Conservation (phyloP, 768 basidiomycete genomes). For the Termitomyces sp. region DNA sequence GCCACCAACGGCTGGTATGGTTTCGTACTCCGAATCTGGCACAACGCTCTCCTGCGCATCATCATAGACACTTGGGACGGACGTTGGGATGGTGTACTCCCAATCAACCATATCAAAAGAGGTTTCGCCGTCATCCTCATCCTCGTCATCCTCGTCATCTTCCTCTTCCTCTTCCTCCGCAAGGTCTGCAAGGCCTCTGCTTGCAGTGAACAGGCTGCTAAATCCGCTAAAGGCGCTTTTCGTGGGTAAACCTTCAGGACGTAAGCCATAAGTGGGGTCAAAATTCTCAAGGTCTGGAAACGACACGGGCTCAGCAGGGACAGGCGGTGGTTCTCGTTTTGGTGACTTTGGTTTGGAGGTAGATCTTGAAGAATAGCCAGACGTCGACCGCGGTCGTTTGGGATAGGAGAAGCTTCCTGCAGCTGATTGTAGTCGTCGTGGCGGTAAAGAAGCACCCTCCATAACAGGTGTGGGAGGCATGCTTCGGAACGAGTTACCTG, state of each 20-base stretch:
- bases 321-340: conserved; percentile 16
- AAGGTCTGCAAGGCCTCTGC: conserved; percentile 76
- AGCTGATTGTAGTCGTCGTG: conserved; percentile 11
- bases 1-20: conserved; percentile 89
- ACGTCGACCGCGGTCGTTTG: conserved; percentile 35
- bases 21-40: conserved; percentile 63
- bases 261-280: conserved; percentile 94
- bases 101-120: conserved; percentile 70
- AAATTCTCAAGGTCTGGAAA: conserved; percentile 70
- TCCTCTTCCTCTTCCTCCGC: conserved; percentile 59
- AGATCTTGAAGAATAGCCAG: conserved; percentile 31
- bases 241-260: conserved; percentile 85
- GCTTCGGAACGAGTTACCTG: conserved; percentile 30
- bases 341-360: conserved; percentile 17
- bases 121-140: conserved; percentile 29
- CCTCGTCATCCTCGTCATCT: conserved; percentile 32
- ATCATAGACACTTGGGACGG: conserved; percentile 38
- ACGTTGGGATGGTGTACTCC: conserved; percentile 53
- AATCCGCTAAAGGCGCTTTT: conserved; percentile 83
- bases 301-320: conserved; percentile 23
- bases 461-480: conserved; percentile 12
- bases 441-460: not conserved
- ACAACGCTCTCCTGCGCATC: conserved; percentile 36
- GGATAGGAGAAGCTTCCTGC: conserved; percentile 9
- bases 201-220: conserved; percentile 64